Conservation (phyloP, 306 rosid genomes). For the Cucurbita argyrosperma region DNA sequence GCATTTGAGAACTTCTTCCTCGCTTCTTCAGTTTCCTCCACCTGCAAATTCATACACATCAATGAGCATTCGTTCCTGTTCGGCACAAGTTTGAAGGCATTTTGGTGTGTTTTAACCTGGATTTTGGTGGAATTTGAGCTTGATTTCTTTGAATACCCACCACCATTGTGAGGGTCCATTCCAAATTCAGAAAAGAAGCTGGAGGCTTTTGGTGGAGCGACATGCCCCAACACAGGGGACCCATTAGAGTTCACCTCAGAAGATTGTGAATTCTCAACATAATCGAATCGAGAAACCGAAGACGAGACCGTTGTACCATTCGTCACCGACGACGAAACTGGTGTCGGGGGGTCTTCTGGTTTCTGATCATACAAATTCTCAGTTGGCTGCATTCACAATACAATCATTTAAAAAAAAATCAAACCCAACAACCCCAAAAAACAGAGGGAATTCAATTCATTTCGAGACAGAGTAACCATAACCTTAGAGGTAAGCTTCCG, state of each 20-base stretch:
- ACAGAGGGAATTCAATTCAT: neutral
- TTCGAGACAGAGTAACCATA: slow-evolving; percentile 16
- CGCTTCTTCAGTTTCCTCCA: slow-evolving; percentile 76
- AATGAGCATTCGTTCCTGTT: neutral
- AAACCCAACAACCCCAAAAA: neutral
- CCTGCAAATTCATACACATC: slow-evolving; percentile 12
- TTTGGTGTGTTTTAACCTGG: neutral
- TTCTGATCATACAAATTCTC: slow-evolving; percentile 84
- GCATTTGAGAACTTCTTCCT: slow-evolving; percentile 90
- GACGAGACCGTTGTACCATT: slow-evolving; percentile 29
- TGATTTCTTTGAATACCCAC: slow-evolving; percentile 27
- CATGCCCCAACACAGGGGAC: slow-evolving; percentile 38
- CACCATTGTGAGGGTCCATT: slow-evolving; percentile 29
- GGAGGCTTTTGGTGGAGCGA: slow-evolving; percentile 71
- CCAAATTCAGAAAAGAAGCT: slow-evolving; percentile 89
- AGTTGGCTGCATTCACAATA: slow-evolving; percentile 42
- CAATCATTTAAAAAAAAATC: neutral
- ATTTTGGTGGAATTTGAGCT: slow-evolving; percentile 22
- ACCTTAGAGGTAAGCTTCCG: slow-evolving; percentile 62
- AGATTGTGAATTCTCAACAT: slow-evolving; percentile 65
- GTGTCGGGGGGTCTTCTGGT: slow-evolving; percentile 70
- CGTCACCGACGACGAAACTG: slow-evolving; percentile 24
- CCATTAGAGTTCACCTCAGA: slow-evolving; percentile 49
- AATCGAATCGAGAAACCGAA: slow-evolving; percentile 71
- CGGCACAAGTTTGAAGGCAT: neutral